A percentile compares a stretch with the other conserved stretches of the same genome.
phyloP scores from a whole-genome alignment of 495 filamentous ascomycete species.

The Aspergillus steynii region DNA sequence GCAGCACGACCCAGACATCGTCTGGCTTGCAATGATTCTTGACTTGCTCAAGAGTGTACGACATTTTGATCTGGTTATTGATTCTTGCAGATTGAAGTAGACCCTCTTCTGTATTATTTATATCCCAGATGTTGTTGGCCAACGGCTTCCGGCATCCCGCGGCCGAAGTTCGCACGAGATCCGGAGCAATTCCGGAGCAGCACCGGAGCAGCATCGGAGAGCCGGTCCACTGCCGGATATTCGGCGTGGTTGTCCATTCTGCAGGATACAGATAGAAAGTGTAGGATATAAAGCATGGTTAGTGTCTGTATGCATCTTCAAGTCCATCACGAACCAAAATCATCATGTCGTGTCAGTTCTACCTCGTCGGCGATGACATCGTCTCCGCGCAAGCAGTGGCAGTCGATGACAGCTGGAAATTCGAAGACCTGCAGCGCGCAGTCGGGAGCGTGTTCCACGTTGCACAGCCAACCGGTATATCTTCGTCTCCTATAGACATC shows the following conservation, averaged over 20 bases:
- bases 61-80: slow-evolving; percentile 5
- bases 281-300: neutral
- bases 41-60: slow-evolving; percentile 27
- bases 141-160: neutral
- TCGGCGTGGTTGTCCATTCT: too few relatives aligned
- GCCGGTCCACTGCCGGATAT: too few relatives aligned
- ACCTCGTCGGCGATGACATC: slow-evolving; percentile 26
- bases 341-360: slow-evolving; percentile 20
- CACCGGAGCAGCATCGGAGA: too few relatives aligned
- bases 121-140: slow-evolving; percentile 2
- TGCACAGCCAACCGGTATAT: slow-evolving; percentile 22
- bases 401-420: slow-evolving; percentile 25
- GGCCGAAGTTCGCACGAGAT: slow-evolving; percentile 16
- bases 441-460: slow-evolving; percentile 25
- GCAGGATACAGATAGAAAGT: too few relatives aligned
- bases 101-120: slow-evolving; percentile 7
- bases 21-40: slow-evolving; percentile 22
- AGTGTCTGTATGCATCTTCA: neutral
- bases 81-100: neutral
- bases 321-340: neutral
- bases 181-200: slow-evolving; percentile 21
- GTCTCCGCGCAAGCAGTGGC: slow-evolving; percentile 20
- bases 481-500: neutral
- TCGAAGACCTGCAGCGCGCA: slow-evolving; percentile 27
- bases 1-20: slow-evolving; percentile 50